These are phyloP conservation scores for Bacidia rubella DNA, from an alignment of 495 filamentous ascomycete genomes.

Conservation along the genomic window DNA sequence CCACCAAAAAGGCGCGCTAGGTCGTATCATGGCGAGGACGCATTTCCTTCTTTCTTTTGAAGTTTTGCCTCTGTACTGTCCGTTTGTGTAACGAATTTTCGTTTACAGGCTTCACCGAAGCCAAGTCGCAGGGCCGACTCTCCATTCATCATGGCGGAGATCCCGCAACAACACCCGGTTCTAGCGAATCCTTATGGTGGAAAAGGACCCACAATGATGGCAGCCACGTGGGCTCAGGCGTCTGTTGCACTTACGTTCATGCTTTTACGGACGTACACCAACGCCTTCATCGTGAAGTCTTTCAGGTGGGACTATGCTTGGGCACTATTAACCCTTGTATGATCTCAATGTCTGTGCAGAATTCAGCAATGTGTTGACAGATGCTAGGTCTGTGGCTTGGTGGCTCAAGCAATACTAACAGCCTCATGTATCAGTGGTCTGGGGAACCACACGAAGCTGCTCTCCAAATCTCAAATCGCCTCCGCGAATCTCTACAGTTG, in stretches of 20 bases:
- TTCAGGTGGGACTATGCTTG: slow-evolving; percentile 4
- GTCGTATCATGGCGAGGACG: no score
- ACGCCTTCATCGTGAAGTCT: slow-evolving; percentile 1
- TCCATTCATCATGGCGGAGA: neutral
- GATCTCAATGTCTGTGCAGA: neutral
- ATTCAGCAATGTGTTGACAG: neutral
- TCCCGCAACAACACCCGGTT: neutral
- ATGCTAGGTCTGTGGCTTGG: neutral
- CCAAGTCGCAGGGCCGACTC: no score
- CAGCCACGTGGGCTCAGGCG: neutral
- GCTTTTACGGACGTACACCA: slow-evolving; percentile 2
- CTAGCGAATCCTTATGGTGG: slow-evolving; percentile 1
- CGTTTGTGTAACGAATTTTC: no score
- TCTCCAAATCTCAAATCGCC: neutral
- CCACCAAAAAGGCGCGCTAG: no score
- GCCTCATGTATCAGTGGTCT: neutral
- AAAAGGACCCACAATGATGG: neutral
- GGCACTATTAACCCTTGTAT: neutral
- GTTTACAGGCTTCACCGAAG: no score
- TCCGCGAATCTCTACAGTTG: neutral
- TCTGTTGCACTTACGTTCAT: neutral
- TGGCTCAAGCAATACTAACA: neutral
- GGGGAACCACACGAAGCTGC: neutral
- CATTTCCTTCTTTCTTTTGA: no score
- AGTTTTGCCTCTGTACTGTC: no score